Percentiles rank a stretch among this genome's conserved stretches.
phyloP scores from a whole-genome alignment of 768 basidiomycete species.

The Psilocybe cubensis region DNA sequence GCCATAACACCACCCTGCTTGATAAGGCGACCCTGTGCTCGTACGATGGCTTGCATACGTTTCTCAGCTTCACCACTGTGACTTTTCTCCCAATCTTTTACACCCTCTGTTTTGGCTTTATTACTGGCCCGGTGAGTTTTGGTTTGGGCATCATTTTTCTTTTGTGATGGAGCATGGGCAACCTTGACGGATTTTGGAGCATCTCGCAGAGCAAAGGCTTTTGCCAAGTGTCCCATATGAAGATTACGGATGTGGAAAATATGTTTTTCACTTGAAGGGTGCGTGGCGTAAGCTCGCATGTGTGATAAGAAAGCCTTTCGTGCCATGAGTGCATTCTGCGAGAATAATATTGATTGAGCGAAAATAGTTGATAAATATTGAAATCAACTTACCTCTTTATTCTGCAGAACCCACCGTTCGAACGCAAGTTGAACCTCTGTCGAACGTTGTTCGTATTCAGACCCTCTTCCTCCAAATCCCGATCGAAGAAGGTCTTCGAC shows the following conservation, averaged over 20 bases:
- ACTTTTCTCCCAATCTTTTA: conserved; percentile 42
- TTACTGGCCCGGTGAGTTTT: conserved; percentile 23
- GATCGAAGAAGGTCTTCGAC: conserved; percentile 73
- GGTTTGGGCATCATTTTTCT: conserved; percentile 16
- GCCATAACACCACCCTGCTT: conserved; percentile 82
- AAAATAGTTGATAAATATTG: background rate
- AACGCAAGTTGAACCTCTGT: conserved; percentile 96
- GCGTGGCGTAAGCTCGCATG: conserved; percentile 96
- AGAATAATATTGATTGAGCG: conserved; percentile 1
- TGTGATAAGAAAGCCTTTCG: conserved; percentile 90
- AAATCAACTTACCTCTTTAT: conserved; percentile 60
- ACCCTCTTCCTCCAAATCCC: conserved; percentile 86
- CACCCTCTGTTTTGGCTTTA: conserved; percentile 22
- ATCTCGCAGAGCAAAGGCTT: conserved; percentile 89
- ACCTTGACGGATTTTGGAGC: conserved; percentile 63
- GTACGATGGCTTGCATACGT: conserved; percentile 86
- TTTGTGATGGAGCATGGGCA: conserved; percentile 19
- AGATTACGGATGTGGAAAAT: conserved; percentile 96
- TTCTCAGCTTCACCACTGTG: conserved; percentile 65
- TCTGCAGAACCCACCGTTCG: conserved; percentile 87
- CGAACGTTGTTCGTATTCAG: conserved; percentile 85
- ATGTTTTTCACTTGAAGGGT: conserved; percentile 93
- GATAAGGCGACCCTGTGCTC: conserved; percentile 78
- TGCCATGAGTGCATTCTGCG: conserved; percentile 76
- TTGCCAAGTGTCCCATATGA: conserved; percentile 93